phyloP scores from a whole-genome alignment of 495 filamentous ascomycete genomes.

The Penicillium taxi region DNA sequence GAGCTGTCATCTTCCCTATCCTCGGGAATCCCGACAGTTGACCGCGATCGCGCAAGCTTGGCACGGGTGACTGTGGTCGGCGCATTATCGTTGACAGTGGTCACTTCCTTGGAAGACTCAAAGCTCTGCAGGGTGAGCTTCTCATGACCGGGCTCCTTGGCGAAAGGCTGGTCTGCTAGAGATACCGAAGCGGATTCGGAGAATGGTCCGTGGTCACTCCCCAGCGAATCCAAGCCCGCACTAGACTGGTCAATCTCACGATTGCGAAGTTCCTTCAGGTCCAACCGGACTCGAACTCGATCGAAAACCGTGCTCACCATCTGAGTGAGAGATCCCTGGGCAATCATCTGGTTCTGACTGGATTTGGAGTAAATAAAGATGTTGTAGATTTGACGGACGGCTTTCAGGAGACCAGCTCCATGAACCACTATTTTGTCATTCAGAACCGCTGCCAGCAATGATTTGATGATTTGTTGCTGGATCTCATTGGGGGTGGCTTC shows the following conservation, averaged over 20 bases:
- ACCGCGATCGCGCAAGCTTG: conserved; percentile 43
- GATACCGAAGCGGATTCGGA: conserved; percentile 43
- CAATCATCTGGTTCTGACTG: conserved; percentile 87
- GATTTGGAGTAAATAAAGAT: conserved; percentile 93
- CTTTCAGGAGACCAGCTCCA: conserved; percentile 91
- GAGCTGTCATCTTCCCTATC: conserved; percentile 44
- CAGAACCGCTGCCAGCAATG: conserved; percentile 84
- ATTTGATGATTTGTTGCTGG: conserved; percentile 97
- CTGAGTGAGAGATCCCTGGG: conserved; percentile 92
- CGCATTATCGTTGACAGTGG: conserved; percentile 79
- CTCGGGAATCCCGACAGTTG: conserved; percentile 44
- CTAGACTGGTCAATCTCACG: conserved; percentile 34
- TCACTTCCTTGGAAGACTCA: conserved; percentile 91
- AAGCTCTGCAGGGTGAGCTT: conserved; percentile 95
- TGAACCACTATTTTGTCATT: conserved; percentile 99
- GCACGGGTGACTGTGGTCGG: conserved; percentile 85
- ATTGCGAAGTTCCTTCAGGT: conserved; percentile 69
- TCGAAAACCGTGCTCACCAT: conserved; percentile 99
- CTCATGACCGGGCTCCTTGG: conserved; percentile 50
- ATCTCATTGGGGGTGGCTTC: conserved; percentile 85
- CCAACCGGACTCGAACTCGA: conserved; percentile 75
- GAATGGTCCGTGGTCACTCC: conserved; percentile 38
- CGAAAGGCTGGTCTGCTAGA: conserved; percentile 46
- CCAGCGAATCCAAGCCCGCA: conserved; percentile 14
- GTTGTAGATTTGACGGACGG: conserved; percentile 97